Conservation (phyloP, 1,284 basidiomycete species). For the Coniferiporia sulphurascens region DNA sequence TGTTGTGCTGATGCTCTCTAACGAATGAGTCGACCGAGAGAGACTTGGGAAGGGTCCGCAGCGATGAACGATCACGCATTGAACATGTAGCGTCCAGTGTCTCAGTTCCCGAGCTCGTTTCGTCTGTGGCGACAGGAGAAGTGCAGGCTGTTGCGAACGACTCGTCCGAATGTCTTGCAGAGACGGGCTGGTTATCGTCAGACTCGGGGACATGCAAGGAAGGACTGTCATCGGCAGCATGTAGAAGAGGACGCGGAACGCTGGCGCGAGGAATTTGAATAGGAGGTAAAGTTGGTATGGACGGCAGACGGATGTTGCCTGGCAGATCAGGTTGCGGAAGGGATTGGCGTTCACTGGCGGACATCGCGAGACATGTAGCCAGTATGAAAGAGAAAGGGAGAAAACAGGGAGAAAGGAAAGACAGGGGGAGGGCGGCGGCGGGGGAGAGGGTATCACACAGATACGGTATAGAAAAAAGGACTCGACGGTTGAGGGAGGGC, state of each 20-base stretch:
- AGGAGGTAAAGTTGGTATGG: constrained; percentile 15
- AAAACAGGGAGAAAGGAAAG: background rate
- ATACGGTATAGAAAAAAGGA: background rate
- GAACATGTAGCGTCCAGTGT: background rate
- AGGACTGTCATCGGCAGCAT: background rate
- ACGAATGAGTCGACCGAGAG: constrained; percentile 18
- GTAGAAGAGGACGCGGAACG: background rate
- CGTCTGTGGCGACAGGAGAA: constrained; percentile 8
- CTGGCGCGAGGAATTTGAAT: constrained; percentile 12
- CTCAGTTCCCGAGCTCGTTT: background rate
- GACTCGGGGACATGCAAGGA: background rate
- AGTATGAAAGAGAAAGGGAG: background rate
- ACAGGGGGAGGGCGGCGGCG: background rate
- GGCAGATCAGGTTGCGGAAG: background rate
- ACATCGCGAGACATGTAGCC: constrained; percentile 6
- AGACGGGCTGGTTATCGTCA: background rate
- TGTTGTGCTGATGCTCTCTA: constrained; percentile 11
- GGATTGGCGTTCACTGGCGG: constrained; percentile 2
- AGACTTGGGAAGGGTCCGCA: constrained; percentile 13
- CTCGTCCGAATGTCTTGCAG: constrained; percentile 11
- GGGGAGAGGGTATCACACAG: constrained; percentile 1
- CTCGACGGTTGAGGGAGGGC: background rate
- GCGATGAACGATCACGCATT: background rate
- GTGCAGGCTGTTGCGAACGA: constrained; percentile 15
- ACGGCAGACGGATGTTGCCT: constrained; percentile 8